Percentiles rank a stretch among this genome's conserved stretches.
phyloP scores from a whole-genome alignment of 2,329 filamentous ascomycete genomes.

The Cercospora sesami region DNA sequence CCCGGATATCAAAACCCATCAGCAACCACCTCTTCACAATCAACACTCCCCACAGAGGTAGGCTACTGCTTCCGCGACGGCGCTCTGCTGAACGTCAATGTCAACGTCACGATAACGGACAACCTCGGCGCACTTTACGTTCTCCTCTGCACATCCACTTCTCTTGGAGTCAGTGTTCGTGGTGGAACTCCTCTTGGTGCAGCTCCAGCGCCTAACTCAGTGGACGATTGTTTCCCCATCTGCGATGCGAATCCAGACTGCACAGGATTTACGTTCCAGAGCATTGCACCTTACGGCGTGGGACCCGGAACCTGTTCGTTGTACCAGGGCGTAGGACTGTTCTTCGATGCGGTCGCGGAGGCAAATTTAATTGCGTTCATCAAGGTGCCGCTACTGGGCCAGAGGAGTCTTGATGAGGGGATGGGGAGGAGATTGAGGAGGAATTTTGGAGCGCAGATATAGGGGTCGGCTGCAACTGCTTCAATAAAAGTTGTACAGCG shows the following conservation, averaged over 20 bases:
- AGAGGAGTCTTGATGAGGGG: neutral
- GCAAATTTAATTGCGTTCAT: constrained; percentile 13
- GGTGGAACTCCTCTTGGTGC: neutral
- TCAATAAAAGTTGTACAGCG: neutral
- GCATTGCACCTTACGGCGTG: constrained; percentile 3
- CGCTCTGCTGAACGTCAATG: constrained; percentile 2
- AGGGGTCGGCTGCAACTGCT: no score
- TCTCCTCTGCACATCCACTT: constrained; percentile 6
- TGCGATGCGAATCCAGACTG: constrained; percentile 6
- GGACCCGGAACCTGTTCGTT: constrained; percentile 7
- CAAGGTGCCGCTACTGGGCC: neutral
- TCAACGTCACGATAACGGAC: constrained; percentile 13
- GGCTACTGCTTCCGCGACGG: constrained; percentile 13
- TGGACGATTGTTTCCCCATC: constrained; percentile 9
- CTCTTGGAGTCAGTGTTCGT: constrained; percentile 1
- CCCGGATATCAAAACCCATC: neutral
- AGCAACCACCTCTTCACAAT: neutral
- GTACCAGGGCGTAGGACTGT: neutral
- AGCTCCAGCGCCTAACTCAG: constrained; percentile 8
- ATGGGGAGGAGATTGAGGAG: neutral
- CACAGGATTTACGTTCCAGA: constrained; percentile 16
- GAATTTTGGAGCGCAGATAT: no score
- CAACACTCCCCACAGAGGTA: neutral
- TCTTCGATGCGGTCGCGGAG: neutral
- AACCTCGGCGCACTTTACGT: constrained; percentile 10